Percentiles rank a stretch among this genome's conserved stretches.
Evolutionary conservation across 1,284 basidiomycete species (phyloP).

Genomic region (Paramarasmius palmivorus): DNA sequence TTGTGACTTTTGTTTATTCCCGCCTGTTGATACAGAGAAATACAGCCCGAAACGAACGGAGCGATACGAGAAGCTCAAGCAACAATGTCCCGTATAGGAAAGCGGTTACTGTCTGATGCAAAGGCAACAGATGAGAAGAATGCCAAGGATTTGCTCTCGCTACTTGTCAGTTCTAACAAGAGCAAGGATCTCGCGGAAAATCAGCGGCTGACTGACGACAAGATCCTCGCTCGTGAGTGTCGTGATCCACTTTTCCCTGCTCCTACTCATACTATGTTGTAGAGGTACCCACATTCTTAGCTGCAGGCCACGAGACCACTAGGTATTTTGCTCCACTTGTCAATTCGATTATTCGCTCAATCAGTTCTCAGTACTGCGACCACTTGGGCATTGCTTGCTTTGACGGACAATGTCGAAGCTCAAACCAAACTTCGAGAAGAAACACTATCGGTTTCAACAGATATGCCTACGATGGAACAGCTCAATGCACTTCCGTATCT

Average conservation of each 20-base stretch:
- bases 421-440: conserved; percentile 75
- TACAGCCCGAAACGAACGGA: conserved; percentile 14
- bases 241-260: not conserved
- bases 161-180: not conserved
- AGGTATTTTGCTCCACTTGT: too few relatives aligned
- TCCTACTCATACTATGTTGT: too few relatives aligned
- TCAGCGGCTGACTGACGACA: not conserved
- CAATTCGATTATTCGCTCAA: too few relatives aligned
- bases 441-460: conserved; percentile 45
- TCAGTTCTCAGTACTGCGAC: conserved; percentile 41
- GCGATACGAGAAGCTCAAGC: conserved; percentile 6
- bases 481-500: conserved; percentile 62
- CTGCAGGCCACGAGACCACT: too few relatives aligned
- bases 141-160: not conserved
- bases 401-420: conserved; percentile 52
- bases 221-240: not conserved
- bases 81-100: conserved; percentile 15
- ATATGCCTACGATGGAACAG: conserved; percentile 62
- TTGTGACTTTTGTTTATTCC: too few relatives aligned
- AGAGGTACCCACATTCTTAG: too few relatives aligned
- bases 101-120: not conserved
- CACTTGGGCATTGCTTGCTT: conserved; percentile 64
- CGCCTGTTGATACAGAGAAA: not conserved
- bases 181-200: not conserved
- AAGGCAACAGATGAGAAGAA: not conserved